Evolutionary conservation across 805 yeast species (phyloP).

Genomic region (Kurtzmaniella fragi): DNA sequence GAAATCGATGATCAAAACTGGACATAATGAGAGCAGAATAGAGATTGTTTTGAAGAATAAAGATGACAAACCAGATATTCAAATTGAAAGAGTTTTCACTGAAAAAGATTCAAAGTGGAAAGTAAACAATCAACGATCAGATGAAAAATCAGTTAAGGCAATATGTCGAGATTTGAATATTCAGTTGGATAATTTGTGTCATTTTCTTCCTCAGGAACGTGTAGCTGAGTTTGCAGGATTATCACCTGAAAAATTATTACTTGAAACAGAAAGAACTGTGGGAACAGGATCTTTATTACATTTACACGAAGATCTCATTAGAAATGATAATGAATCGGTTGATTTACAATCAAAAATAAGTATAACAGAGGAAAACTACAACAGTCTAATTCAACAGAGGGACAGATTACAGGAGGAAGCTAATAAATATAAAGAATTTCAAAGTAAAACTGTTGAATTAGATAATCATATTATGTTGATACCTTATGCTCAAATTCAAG

Average conservation of each 20-base stretch:
- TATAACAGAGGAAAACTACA: conserved; percentile 23
- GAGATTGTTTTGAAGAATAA: conserved; percentile 46
- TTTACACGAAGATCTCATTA: conserved; percentile 53
- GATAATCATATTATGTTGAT: conserved; percentile 32
- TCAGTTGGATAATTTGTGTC: conserved; percentile 88
- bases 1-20: conserved; percentile 71
- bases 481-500: conserved; percentile 38
- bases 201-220: conserved; percentile 90
- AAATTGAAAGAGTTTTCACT: conserved; percentile 44
- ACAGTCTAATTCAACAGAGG: conserved; percentile 30
- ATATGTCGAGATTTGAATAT: conserved; percentile 53
- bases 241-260: conserved; percentile 66
- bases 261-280: conserved; percentile 78
- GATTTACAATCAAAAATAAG: conserved; percentile 21
- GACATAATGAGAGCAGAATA: conserved; percentile 41
- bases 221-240: conserved; percentile 88
- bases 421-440: conserved; percentile 39
- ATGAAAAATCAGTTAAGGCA: conserved; percentile 43
- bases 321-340: conserved; percentile 39
- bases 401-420: conserved; percentile 42
- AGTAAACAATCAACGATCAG: conserved; percentile 35
- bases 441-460: conserved; percentile 37
- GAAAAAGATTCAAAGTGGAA: conserved; percentile 48
- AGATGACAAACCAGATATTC: conserved; percentile 26
- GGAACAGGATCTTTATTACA: conserved; percentile 53